Conservation (phyloP, 1,139 yeast genomes). For the Barnettozyma hawaiiensis region DNA sequence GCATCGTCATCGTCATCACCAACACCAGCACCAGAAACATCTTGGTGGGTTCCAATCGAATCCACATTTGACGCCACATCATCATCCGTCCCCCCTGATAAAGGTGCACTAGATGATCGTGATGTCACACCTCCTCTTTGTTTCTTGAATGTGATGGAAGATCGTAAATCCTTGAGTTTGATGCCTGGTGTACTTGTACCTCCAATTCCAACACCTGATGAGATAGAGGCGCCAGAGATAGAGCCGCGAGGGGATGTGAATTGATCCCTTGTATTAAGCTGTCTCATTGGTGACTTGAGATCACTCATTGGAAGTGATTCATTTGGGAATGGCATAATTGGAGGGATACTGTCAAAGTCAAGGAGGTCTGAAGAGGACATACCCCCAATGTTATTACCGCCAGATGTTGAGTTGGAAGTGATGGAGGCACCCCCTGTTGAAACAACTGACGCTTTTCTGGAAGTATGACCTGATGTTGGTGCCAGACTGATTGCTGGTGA, state of each 20-base stretch:
- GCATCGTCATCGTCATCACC: conserved; percentile 15
- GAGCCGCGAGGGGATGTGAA: conserved; percentile 49
- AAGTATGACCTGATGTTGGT: conserved; percentile 16
- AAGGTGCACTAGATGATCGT: conserved; percentile 14
- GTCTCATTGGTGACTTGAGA: conserved; percentile 18
- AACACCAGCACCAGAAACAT: not conserved
- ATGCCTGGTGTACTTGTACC: conserved; percentile 8
- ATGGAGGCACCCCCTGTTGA: conserved; percentile 29
- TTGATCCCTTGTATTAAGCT: conserved; percentile 35
- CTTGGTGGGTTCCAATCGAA: conserved; percentile 9
- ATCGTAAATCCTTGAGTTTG: conserved; percentile 20
- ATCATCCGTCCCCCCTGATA: conserved; percentile 10
- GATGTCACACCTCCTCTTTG: conserved; percentile 18
- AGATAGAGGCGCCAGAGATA: conserved; percentile 21
- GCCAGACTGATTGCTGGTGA: conserved; percentile 13
- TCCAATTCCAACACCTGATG: conserved; percentile 4
- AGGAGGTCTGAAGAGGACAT: conserved; percentile 7
- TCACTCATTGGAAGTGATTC: conserved; percentile 40
- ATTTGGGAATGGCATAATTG: conserved; percentile 48
- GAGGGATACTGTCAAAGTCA: conserved; percentile 40
- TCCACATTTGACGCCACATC: conserved; percentile 15
- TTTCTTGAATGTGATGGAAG: conserved; percentile 16
- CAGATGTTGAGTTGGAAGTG: conserved; percentile 15
- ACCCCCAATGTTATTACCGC: conserved; percentile 1
- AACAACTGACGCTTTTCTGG: conserved; percentile 31